A percentile compares a stretch with the other conserved stretches of the same genome.
These are phyloP conservation scores for Ananas comosus DNA, from an alignment of 176 grass and related monocot genomes.

Conservation along the genomic window DNA sequence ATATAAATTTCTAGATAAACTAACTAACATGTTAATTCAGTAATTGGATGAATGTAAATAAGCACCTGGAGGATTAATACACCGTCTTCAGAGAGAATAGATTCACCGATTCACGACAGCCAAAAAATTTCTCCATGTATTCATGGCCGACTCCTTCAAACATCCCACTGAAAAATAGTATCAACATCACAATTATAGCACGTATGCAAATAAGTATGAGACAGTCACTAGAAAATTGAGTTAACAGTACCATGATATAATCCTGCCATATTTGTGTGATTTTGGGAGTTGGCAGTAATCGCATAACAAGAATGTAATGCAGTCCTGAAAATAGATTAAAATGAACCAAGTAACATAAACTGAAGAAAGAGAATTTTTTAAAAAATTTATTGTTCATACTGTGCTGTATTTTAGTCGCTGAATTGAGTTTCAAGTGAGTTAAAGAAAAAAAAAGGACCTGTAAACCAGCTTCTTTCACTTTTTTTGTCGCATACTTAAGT, in stretches of 20 bases:
- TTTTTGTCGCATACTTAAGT: conserved; percentile 41
- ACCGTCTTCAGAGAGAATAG: conserved; percentile 54
- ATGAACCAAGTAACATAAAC: no score
- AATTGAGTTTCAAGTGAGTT: background rate
- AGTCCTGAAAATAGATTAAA: conserved; percentile 31
- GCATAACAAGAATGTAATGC: conserved; percentile 60
- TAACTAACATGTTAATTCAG: no score
- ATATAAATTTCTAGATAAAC: no score
- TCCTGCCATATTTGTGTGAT: conserved; percentile 47
- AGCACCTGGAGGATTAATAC: conserved; percentile 69
- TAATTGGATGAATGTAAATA: background rate
- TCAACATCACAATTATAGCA: background rate
- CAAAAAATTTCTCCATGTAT: conserved; percentile 72
- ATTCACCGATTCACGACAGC: conserved; percentile 65
- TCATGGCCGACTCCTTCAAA: conserved; percentile 82
- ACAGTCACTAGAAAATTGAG: background rate
- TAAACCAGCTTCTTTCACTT: conserved; percentile 70
- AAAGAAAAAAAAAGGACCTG: conserved; percentile 29
- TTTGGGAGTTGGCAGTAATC: conserved; percentile 70
- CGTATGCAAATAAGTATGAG: background rate
- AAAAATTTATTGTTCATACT: no score
- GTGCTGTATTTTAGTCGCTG: no score
- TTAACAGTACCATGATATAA: conserved; percentile 64
- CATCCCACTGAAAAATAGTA: conserved; percentile 51
- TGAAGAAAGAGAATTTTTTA: no score